These are phyloP conservation scores for Zoysia pacifica DNA, from an alignment of 176 grass and related monocot species.

Conservation along the genomic window DNA sequence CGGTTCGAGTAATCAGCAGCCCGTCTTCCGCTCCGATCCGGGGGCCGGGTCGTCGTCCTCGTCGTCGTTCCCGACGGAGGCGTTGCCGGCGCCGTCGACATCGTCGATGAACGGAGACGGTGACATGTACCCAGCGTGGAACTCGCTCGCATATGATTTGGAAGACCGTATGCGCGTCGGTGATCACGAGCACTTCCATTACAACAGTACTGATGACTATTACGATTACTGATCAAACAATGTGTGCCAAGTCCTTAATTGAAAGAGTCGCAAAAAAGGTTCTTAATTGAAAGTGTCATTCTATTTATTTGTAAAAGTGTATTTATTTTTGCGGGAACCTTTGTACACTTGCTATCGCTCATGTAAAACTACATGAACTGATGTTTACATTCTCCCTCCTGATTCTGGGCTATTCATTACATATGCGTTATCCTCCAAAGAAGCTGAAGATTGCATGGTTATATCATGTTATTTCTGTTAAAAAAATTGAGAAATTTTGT, in stretches of 20 bases:
- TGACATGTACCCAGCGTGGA: slow-evolving; percentile 33
- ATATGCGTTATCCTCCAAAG: too few species aligned
- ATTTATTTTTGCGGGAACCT: slow-evolving; percentile 1
- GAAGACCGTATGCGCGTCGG: slow-evolving; percentile 32
- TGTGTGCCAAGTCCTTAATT: background rate
- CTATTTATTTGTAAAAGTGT: background rate
- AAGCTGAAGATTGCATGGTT: too few species aligned
- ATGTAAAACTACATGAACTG: too few species aligned
- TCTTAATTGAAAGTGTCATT: background rate
- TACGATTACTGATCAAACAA: slow-evolving; percentile 26
- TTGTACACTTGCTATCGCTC: too few species aligned
- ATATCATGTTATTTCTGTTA: too few species aligned
- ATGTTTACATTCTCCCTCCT: too few species aligned
- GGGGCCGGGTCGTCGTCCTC: background rate
- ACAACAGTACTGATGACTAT: slow-evolving; percentile 16
- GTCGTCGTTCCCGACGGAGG: slow-evolving; percentile 21
- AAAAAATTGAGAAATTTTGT: too few species aligned
- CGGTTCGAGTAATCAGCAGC: slow-evolving; percentile 20
- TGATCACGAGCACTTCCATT: slow-evolving; percentile 32
- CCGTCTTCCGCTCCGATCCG: slow-evolving; percentile 23
- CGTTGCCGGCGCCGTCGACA: background rate
- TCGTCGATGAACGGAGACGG: background rate
- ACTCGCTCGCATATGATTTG: slow-evolving; percentile 37
- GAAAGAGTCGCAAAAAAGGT: background rate
- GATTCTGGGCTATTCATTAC: too few species aligned